Evolutionary conservation across 1,139 yeast species (phyloP).

Genomic region (Kluyveromyces marxianus): DNA sequence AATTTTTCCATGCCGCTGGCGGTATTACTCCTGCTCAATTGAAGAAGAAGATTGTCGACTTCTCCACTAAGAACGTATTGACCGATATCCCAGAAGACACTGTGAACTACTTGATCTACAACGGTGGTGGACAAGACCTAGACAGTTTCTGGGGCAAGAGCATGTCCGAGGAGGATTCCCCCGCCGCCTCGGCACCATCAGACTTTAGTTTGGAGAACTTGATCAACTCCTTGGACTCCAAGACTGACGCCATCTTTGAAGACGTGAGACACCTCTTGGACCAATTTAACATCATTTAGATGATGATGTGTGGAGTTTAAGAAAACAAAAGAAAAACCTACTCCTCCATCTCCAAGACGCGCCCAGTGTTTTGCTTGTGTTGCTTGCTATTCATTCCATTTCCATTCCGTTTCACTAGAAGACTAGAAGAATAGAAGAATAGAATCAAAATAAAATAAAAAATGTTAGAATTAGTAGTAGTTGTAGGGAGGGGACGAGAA

Average conservation of each 20-base stretch:
- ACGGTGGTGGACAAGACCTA: constrained; percentile 86
- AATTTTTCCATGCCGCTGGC: constrained; percentile 52
- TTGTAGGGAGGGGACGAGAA: too few species aligned
- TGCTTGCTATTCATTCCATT: too few species aligned
- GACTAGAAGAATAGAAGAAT: too few species aligned
- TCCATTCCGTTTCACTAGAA: too few species aligned
- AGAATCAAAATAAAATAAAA: too few species aligned
- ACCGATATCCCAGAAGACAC: constrained; percentile 72
- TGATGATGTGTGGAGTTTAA: not conserved
- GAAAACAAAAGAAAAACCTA: too few species aligned
- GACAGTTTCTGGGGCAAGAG: constrained; percentile 56
- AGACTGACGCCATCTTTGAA: constrained; percentile 18
- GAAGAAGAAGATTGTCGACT: constrained; percentile 79
- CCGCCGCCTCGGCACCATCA: not conserved
- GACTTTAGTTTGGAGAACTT: constrained; percentile 11
- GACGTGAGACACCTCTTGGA: constrained; percentile 21
- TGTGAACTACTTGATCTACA: constrained; percentile 83
- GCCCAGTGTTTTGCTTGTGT: too few species aligned
- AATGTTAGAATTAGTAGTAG: too few species aligned
- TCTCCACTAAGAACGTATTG: constrained; percentile 64
- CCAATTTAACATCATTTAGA: constrained; percentile 18
- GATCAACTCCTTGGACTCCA: constrained; percentile 15
- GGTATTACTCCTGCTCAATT: constrained; percentile 76
- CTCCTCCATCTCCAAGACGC: too few species aligned
- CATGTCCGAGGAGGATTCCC: not conserved